Conservation (phyloP, 345 rosid genomes). For the Hypericum androsaemum region DNA sequence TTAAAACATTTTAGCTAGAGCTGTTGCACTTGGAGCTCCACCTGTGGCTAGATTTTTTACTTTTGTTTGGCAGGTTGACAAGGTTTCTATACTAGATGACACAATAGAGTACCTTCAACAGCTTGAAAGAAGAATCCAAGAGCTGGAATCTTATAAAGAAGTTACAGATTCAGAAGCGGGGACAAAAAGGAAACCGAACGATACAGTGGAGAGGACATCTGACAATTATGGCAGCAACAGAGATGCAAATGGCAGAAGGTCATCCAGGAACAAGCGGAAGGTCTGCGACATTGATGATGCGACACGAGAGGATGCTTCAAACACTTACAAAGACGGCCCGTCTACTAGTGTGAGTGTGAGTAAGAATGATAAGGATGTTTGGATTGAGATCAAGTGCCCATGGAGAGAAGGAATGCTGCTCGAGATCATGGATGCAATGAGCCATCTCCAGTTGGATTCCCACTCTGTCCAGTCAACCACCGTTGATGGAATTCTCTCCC, state of each 20-base stretch:
- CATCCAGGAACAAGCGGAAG: slow-evolving; percentile 46
- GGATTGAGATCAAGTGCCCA: slow-evolving; percentile 58
- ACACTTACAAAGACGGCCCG: slow-evolving; percentile 29
- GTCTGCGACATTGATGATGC: slow-evolving; percentile 25
- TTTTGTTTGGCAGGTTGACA: slow-evolving; percentile 41
- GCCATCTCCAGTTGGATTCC: slow-evolving; percentile 59
- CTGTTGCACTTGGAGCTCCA: not conserved
- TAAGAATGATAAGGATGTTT: slow-evolving; percentile 38
- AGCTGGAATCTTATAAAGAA: slow-evolving; percentile 42
- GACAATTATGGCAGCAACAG: slow-evolving; percentile 38
- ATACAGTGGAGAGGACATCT: slow-evolving; percentile 47
- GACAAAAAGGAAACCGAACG: slow-evolving; percentile 35
- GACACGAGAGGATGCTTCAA: slow-evolving; percentile 28
- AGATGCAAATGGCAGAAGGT: slow-evolving; percentile 16
- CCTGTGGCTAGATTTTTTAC: not conserved
- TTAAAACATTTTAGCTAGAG: not conserved
- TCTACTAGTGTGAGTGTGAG: slow-evolving; percentile 32
- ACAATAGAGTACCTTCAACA: slow-evolving; percentile 65
- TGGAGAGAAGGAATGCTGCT: slow-evolving; percentile 80
- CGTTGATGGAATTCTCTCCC: slow-evolving; percentile 45
- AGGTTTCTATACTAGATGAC: slow-evolving; percentile 66
- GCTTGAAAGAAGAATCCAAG: slow-evolving; percentile 56
- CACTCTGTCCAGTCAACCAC: slow-evolving; percentile 69
- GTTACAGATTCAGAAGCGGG: slow-evolving; percentile 26
- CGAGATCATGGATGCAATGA: slow-evolving; percentile 60